Conservation (phyloP, 495 filamentous ascomycete genomes). For the Neurospora tetraspora region DNA sequence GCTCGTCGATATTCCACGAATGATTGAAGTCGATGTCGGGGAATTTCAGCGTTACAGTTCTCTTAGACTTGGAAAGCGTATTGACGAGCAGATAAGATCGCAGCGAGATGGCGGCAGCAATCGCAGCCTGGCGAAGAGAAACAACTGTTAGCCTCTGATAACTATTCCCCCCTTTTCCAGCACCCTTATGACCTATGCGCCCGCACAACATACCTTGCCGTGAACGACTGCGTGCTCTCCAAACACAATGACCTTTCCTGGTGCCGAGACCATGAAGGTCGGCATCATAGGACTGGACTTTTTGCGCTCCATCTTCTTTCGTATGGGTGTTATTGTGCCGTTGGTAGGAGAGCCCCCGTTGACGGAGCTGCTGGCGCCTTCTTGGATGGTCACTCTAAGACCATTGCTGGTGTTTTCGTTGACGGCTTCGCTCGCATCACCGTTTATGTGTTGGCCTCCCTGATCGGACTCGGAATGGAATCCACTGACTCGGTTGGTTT, state of each 20-base stretch:
- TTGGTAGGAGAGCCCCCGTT: conserved; percentile 13
- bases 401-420: conserved; percentile 15
- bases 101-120: conserved; percentile 87
- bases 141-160: conserved; percentile 1
- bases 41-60: conserved; percentile 77
- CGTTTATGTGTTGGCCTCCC: no score
- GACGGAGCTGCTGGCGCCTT: conserved; percentile 10
- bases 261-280: conserved; percentile 93
- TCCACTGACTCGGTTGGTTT: conserved; percentile 24
- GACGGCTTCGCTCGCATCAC: conserved; percentile 10
- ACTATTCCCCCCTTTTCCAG: neutral
- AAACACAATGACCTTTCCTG: conserved; percentile 94
- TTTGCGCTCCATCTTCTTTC: conserved; percentile 34
- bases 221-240: conserved; percentile 96
- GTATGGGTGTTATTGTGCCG: conserved; percentile 10
- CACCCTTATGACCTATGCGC: neutral
- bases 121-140: conserved; percentile 51
- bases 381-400: neutral
- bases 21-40: conserved; percentile 78
- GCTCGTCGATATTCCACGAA: conserved; percentile 80
- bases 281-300: conserved; percentile 59
- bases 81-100: conserved; percentile 94
- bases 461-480: conserved; percentile 14
- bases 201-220: conserved; percentile 54
- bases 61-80: conserved; percentile 73